Conservation (phyloP, 495 filamentous ascomycete species). For the Geopyxis carbonaria region DNA sequence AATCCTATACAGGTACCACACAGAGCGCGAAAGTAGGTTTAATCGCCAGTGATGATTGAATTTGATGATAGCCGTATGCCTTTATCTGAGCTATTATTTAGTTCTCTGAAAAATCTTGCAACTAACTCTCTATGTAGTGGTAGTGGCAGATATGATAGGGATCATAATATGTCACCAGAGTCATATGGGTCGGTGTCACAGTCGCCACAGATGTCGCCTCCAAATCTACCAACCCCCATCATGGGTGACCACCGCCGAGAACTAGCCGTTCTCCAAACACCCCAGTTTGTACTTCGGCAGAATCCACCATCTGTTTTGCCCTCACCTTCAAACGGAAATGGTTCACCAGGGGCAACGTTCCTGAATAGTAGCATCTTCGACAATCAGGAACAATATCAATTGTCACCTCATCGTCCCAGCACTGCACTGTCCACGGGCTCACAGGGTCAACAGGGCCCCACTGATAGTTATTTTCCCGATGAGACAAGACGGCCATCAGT, state of each 20-base stretch:
- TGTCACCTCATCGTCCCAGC: slow-evolving; percentile 45
- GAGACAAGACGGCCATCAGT: slow-evolving; percentile 76
- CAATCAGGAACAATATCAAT: slow-evolving; percentile 29
- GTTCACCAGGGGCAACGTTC: slow-evolving; percentile 32
- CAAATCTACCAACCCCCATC: slow-evolving; percentile 26
- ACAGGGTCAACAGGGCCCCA: slow-evolving; percentile 27
- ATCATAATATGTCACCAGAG: slow-evolving; percentile 25
- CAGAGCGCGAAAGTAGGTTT: slow-evolving; percentile 21
- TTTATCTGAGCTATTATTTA: background rate
- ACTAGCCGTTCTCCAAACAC: slow-evolving; percentile 48
- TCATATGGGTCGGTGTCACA: slow-evolving; percentile 24
- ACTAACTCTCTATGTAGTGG: slow-evolving; percentile 1
- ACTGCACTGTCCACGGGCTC: slow-evolving; percentile 35
- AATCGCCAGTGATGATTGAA: slow-evolving; percentile 1
- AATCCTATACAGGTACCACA: slow-evolving; percentile 24
- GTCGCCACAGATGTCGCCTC: slow-evolving; percentile 26
- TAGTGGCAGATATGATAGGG: slow-evolving; percentile 23
- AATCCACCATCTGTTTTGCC: slow-evolving; percentile 25
- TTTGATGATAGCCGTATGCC: slow-evolving; percentile 6
- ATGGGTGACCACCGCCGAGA: slow-evolving; percentile 52
- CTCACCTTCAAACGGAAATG: slow-evolving; percentile 36
- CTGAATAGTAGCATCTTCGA: slow-evolving; percentile 25
- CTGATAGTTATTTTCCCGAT: slow-evolving; percentile 49
- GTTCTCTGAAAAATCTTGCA: background rate
- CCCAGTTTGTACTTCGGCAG: slow-evolving; percentile 26